These are phyloP conservation scores for Colletotrichum trifolii DNA, from an alignment of 2,329 filamentous ascomycete genomes.

Conservation along the genomic window DNA sequence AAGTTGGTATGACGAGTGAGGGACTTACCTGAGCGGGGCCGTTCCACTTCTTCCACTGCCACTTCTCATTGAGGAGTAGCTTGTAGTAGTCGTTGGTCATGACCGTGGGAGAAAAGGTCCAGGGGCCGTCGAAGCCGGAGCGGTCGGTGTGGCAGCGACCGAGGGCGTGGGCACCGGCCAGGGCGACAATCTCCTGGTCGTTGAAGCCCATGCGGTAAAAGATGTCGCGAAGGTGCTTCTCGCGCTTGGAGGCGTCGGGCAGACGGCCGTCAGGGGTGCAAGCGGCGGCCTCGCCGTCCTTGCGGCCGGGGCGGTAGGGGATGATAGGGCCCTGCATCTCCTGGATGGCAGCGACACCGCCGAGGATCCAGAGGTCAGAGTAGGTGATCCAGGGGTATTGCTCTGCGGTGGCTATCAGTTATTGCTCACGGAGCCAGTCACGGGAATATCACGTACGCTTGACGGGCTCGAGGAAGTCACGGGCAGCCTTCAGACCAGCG, in stretches of 20 bases:
- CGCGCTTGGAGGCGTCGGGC: conserved; percentile 81
- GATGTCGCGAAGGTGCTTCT: conserved; percentile 87
- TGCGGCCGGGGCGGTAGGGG: conserved; percentile 88
- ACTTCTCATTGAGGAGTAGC: conserved; percentile 90
- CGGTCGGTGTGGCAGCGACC: conserved; percentile 92
- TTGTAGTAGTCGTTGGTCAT: conserved; percentile 96
- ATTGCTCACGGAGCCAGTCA: conserved; percentile 21
- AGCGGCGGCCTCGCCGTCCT: conserved; percentile 80
- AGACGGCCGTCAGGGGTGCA: conserved; percentile 95
- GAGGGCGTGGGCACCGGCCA: conserved; percentile 86
- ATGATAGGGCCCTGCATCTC: conserved; percentile 93
- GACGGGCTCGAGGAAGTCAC: conserved; percentile 92
- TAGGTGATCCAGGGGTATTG: conserved; percentile 96
- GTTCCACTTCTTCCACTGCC: conserved; percentile 91
- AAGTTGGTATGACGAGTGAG: not conserved
- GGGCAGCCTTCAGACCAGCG: conserved; percentile 85
- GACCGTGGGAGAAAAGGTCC: conserved; percentile 91
- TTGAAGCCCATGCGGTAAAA: conserved; percentile 98
- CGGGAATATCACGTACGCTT: conserved; percentile 68
- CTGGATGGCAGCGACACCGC: conserved; percentile 86
- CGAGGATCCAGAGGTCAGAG: conserved; percentile 96
- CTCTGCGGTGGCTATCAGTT: conserved; percentile 51
- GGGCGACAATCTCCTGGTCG: conserved; percentile 94
- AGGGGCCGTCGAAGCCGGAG: conserved; percentile 88
- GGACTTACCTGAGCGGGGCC: conserved; percentile 76